Evolutionary conservation across 768 basidiomycete genomes (phyloP).

Genomic region (Clitopilus hobsonii): DNA sequence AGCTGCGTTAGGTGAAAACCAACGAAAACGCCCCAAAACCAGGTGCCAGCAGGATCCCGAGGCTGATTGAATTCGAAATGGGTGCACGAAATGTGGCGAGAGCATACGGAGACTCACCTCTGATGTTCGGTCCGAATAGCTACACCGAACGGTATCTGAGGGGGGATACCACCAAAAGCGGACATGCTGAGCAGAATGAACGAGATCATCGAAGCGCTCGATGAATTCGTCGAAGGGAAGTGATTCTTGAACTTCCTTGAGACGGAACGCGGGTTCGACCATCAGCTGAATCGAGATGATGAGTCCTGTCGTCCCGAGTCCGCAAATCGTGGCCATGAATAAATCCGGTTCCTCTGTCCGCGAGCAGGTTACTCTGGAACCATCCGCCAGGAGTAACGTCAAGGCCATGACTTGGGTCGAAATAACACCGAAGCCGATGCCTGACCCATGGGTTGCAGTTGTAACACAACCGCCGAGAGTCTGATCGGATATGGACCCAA

Average conservation of each 20-base stretch:
- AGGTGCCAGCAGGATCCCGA: constrained; percentile 44
- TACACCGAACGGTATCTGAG: constrained; percentile 64
- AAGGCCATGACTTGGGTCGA: constrained; percentile 77
- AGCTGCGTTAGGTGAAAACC: constrained; percentile 82
- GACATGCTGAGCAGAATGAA: constrained; percentile 76
- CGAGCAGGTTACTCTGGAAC: constrained; percentile 64
- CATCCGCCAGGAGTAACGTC: constrained; percentile 73
- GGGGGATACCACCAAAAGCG: constrained; percentile 95
- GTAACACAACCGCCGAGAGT: constrained; percentile 89
- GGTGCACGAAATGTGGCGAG: constrained; percentile 5
- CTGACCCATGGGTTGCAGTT: constrained; percentile 94
- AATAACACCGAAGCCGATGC: constrained; percentile 72
- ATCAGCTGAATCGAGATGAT: constrained; percentile 74
- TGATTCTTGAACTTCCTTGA: constrained; percentile 68
- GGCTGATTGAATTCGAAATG: constrained; percentile 33
- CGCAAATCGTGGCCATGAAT: constrained; percentile 87
- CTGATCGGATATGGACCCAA: constrained; percentile 97
- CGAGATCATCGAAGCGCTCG: constrained; percentile 48
- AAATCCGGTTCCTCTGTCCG: constrained; percentile 61
- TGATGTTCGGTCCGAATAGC: constrained; percentile 66
- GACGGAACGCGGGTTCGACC: constrained; percentile 77
- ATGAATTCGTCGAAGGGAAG: constrained; percentile 62
- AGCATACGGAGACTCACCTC: constrained; percentile 46
- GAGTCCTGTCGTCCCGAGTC: constrained; percentile 86
- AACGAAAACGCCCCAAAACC: constrained; percentile 69